phyloP scores from a whole-genome alignment of 306 rosid genomes.

The Prunus fruticosa region DNA sequence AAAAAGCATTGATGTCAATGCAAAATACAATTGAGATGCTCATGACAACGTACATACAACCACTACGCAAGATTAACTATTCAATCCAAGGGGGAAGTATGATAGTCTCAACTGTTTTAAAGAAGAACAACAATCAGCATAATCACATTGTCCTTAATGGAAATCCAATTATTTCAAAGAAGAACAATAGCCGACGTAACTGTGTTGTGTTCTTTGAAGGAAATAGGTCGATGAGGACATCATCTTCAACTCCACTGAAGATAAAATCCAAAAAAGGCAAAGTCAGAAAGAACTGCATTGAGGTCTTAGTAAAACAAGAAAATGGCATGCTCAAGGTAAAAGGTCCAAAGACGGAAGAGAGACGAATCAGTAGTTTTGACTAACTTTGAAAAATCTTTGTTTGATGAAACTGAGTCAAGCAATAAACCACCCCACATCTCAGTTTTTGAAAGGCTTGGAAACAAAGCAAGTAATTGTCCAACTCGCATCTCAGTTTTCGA shows the following conservation, averaged over 20 bases:
- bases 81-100: not conserved
- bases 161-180: too few relatives aligned
- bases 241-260: not conserved
- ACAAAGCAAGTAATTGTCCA: too few relatives aligned
- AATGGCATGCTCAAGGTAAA: not conserved
- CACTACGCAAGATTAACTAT: not conserved
- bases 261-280: not conserved
- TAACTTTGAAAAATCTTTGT: not conserved
- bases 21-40: not conserved
- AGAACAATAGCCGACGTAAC: too few relatives aligned
- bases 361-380: rapidly evolving
- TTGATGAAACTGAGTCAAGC: too few relatives aligned
- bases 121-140: too few relatives aligned
- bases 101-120: not conserved
- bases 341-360: not conserved
- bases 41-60: not conserved
- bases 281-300: rapidly evolving
- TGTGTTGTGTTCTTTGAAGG: too few relatives aligned
- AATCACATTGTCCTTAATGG: too few relatives aligned
- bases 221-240: too few relatives aligned
- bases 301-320: not conserved
- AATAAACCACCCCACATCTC: too few relatives aligned
- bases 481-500: too few relatives aligned
- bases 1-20: not conserved
- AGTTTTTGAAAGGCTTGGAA: too few relatives aligned